phyloP scores from a whole-genome alignment of 371 early-diverging fungal genomes.

The Nematocida sp. region DNA sequence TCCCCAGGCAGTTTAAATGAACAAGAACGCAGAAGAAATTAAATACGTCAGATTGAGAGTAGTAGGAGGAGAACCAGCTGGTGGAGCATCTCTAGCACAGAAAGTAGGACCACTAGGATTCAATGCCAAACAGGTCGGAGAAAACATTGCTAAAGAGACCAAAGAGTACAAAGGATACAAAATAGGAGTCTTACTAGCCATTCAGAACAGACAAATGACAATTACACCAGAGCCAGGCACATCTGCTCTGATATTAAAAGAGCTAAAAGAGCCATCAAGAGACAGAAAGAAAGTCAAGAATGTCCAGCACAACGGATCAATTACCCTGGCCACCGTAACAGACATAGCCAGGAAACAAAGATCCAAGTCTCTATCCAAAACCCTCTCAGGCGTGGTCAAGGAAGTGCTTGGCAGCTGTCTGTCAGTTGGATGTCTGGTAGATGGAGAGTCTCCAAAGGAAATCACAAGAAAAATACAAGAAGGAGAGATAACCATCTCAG shows the following conservation, averaged over 20 bases:
- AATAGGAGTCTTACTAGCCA: conserved; percentile 89
- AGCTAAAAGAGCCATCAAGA: conserved; percentile 93
- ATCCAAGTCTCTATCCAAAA: conserved; percentile 81
- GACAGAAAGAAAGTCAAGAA: conserved; percentile 99
- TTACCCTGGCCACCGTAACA: conserved; percentile 72
- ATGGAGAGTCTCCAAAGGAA: conserved; percentile 77
- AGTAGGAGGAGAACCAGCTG: conserved; percentile 93
- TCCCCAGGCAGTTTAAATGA: conserved; percentile 4
- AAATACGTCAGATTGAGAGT: conserved; percentile 60
- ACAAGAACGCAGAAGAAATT: conserved; percentile 33
- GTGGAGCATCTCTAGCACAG: conserved; percentile 93
- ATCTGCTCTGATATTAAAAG: conserved; percentile 90
- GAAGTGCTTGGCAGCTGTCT: conserved; percentile 91
- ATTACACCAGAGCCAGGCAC: conserved; percentile 92
- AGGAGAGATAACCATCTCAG: conserved; percentile 79
- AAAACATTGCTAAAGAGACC: conserved; percentile 98
- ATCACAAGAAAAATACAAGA: conserved; percentile 69
- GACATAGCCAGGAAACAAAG: conserved; percentile 85
- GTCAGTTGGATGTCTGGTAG: conserved; percentile 90
- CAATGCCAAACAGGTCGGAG: conserved; percentile 98
- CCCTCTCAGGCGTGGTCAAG: conserved; percentile 83
- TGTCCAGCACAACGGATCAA: conserved; percentile 65
- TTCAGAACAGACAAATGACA: conserved; percentile 97
- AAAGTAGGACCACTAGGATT: conserved; percentile 99
- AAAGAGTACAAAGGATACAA: conserved; percentile 94